Evolutionary conservation across 495 filamentous ascomycete species (phyloP).

Genomic region (Podospora australis): DNA sequence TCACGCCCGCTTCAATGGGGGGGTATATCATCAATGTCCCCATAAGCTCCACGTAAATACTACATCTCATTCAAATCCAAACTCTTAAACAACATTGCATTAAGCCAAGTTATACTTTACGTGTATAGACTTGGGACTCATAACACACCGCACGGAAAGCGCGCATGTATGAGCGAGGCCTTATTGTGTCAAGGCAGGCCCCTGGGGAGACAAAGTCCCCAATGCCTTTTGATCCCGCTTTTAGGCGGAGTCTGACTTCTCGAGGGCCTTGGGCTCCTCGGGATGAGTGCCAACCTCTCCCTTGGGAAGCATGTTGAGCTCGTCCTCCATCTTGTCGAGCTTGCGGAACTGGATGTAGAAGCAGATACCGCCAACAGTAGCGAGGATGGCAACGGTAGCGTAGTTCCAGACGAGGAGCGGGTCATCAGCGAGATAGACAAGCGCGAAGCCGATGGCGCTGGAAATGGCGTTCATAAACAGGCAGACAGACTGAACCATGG

Average conservation of each 20-base stretch:
- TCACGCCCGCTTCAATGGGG: no score
- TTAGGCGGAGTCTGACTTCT: not conserved
- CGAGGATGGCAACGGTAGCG: constrained; percentile 53
- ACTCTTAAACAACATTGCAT: no score
- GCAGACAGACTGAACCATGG: constrained; percentile 59
- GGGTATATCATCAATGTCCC: no score
- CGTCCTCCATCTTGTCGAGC: constrained; percentile 58
- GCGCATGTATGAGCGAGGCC: no score
- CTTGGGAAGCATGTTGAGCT: constrained; percentile 49
- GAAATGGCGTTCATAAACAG: constrained; percentile 67
- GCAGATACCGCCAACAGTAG: constrained; percentile 48
- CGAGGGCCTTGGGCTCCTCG: not conserved
- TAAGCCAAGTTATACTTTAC: no score
- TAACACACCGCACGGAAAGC: no score
- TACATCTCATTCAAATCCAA: no score
- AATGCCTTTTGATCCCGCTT: no score
- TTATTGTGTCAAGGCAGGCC: no score
- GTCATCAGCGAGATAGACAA: constrained; percentile 59
- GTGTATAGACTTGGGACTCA: no score
- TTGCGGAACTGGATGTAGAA: constrained; percentile 58
- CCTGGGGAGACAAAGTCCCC: no score
- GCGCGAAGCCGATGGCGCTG: constrained; percentile 60
- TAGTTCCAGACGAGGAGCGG: constrained; percentile 64
- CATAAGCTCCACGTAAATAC: no score
- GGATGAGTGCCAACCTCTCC: constrained; percentile 6